Percentiles rank a stretch among this genome's conserved stretches.
phyloP scores from a whole-genome alignment of 345 rosid species.

The Pistacia atlantica region DNA sequence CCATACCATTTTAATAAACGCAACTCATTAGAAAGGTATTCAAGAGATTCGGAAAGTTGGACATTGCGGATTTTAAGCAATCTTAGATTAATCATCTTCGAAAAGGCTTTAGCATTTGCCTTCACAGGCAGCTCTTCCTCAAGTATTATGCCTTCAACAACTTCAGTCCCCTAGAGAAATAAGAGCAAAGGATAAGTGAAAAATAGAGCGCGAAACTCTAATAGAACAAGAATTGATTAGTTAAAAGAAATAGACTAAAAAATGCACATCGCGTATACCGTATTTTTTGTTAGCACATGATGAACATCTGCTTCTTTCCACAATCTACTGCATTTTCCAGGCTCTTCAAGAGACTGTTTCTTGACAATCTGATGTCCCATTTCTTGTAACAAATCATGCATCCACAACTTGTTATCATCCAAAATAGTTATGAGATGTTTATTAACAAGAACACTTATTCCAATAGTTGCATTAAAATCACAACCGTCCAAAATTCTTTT shows the following conservation, averaged over 20 bases:
- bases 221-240: neutral
- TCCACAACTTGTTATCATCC: neutral
- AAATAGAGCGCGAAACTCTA: neutral
- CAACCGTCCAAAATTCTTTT: neutral
- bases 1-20: neutral
- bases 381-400: neutral
- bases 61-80: neutral
- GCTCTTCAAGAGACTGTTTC: neutral
- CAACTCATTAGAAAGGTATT: neutral
- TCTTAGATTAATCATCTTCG: neutral
- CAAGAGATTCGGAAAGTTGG: neutral
- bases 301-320: no score
- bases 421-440: neutral
- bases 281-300: no score
- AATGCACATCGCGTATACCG: neutral
- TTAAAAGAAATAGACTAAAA: neutral
- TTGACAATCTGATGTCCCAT: neutral
- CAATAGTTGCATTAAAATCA: neutral
- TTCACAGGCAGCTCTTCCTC: neutral
- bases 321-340: no score
- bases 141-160: neutral
- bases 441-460: neutral
- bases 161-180: neutral
- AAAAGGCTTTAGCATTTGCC: neutral
- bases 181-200: neutral